These are phyloP conservation scores for Hanseniaspora valbyensis DNA, from an alignment of 805 yeast genomes.

Conservation along the genomic window DNA sequence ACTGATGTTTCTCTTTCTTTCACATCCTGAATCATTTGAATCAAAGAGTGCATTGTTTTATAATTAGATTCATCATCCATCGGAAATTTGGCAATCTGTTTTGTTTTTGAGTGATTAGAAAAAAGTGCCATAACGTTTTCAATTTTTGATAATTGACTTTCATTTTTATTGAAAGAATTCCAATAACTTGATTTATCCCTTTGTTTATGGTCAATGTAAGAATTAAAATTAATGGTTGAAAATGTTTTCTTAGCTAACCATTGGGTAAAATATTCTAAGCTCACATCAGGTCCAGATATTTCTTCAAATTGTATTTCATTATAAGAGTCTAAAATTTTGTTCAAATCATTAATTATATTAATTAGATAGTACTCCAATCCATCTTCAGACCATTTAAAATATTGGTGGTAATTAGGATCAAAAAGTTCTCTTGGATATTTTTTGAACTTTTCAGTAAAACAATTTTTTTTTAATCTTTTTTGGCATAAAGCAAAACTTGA, in stretches of 20 bases:
- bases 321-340: neutral
- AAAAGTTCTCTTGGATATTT: neutral
- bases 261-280: neutral
- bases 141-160: neutral
- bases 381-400: neutral
- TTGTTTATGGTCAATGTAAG: neutral
- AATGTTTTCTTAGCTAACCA: neutral
- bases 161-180: neutral
- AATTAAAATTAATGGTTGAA: neutral
- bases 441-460: neutral
- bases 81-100: neutral
- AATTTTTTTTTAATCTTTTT: neutral
- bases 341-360: neutral
- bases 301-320: neutral
- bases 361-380: neutral
- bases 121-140: neutral
- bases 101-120: neutral
- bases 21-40: neutral
- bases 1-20: neutral
- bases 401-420: neutral
- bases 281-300: too few relatives aligned
- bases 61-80: neutral
- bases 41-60: neutral
- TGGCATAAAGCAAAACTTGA: neutral
- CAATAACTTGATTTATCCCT: neutral